Conservation (phyloP, 148 eudicot genomes). For the Linanthus parryae region DNA sequence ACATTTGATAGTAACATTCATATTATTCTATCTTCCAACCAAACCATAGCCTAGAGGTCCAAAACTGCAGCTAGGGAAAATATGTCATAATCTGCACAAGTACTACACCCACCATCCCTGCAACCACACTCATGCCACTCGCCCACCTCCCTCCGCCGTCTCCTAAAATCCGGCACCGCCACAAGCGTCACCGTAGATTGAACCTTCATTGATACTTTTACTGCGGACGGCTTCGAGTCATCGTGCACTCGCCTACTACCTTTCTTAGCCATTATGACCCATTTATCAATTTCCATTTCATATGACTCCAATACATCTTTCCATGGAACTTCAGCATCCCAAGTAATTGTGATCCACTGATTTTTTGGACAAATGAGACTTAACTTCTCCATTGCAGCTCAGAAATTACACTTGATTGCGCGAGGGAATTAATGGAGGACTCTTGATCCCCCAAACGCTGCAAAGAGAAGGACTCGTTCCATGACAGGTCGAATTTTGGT, state of each 20-base stretch:
- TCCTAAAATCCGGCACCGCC: not conserved
- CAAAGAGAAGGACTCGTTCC: not conserved
- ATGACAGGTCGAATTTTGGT: not conserved
- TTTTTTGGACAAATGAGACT: not conserved
- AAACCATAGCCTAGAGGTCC: no score
- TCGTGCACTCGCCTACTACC: not conserved
- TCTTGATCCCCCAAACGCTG: not conserved
- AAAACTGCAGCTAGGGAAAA: slow-evolving; percentile 1
- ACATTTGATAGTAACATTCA: no score
- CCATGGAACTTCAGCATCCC: slow-evolving; percentile 5
- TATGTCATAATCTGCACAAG: not conserved
- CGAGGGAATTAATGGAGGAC: not conserved
- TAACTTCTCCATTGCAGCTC: not conserved
- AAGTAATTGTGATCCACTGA: not conserved
- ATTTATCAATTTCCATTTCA: slow-evolving; percentile 8
- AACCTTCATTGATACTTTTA: not conserved
- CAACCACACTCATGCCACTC: not conserved
- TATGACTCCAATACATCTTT: not conserved
- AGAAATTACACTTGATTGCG: not conserved
- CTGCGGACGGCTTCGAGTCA: slow-evolving; percentile 2
- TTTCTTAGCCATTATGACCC: not conserved
- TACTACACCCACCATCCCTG: not conserved
- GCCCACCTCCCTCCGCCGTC: not conserved
- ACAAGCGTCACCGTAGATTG: no score
- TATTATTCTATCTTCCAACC: no score